Evolutionary conservation across 208 protist genomes (phyloP).

Genomic region (Wallacemonas sp.): DNA sequence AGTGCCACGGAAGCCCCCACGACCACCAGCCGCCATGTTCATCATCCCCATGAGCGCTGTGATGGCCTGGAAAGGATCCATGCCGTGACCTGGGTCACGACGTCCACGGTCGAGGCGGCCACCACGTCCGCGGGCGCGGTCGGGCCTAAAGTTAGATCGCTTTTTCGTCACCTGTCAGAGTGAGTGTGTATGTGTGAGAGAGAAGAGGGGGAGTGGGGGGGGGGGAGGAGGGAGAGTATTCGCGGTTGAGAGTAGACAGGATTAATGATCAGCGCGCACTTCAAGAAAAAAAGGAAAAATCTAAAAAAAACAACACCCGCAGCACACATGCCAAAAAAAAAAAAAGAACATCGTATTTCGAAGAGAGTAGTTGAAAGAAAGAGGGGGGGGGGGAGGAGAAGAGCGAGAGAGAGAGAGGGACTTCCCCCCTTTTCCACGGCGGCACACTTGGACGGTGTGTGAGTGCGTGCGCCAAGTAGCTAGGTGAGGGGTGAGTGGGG

Average conservation of each 20-base stretch:
- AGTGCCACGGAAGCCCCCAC: constrained; percentile 3
- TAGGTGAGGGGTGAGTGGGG: neutral
- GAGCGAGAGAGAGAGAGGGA: neutral
- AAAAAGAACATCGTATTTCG: neutral
- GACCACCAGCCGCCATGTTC: constrained; percentile 25
- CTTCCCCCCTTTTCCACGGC: too few species aligned
- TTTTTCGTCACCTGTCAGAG: constrained; percentile 69
- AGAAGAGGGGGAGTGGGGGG: constrained; percentile 4
- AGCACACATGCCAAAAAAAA: too few species aligned
- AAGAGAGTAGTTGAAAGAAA: neutral
- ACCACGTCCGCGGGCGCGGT: constrained; percentile 38
- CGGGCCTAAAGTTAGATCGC: constrained; percentile 60
- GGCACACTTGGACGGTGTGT: too few species aligned
- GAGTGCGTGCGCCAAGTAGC: too few species aligned
- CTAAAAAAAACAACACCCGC: too few species aligned
- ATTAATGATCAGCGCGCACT: neutral
- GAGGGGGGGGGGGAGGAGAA: constrained; percentile 1
- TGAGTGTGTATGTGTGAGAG: neutral
- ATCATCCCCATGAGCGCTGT: constrained; percentile 73
- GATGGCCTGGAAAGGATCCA: constrained; percentile 64
- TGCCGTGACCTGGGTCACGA: constrained; percentile 1
- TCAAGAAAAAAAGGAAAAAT: neutral
- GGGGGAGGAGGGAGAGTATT: constrained; percentile 8
- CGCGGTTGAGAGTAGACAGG: too few species aligned
- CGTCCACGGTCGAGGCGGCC: constrained; percentile 19